These are phyloP conservation scores for Talaromyces sp. DNA, from an alignment of 2,329 filamentous ascomycete genomes.

Conservation along the genomic window DNA sequence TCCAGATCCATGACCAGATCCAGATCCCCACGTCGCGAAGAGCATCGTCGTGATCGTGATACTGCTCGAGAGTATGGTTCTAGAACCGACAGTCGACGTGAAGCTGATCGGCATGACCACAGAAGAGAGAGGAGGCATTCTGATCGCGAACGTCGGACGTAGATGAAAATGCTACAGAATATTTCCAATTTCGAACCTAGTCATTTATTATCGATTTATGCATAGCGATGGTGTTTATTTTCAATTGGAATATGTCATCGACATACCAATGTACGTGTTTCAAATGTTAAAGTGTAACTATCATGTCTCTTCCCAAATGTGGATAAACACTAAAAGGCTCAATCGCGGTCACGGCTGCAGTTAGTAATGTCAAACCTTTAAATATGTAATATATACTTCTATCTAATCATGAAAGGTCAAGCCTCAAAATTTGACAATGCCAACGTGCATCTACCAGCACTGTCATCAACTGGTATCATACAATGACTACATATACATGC, in stretches of 20 bases:
- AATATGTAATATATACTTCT: conserved; percentile 3
- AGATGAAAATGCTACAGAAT: background rate
- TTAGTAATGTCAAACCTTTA: no score
- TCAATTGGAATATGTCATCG: background rate
- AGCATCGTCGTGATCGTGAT: conserved; percentile 23
- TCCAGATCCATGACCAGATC: conserved; percentile 13
- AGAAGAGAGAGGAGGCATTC: conserved; percentile 20
- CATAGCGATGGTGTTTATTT: conserved; percentile 12
- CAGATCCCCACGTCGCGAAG: conserved; percentile 20
- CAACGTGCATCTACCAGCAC: background rate
- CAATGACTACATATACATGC: background rate
- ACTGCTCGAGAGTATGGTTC: conserved; percentile 16
- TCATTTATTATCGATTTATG: background rate
- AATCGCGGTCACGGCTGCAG: no score
- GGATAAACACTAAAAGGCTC: no score
- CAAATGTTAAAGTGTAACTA: no score
- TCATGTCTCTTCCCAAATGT: no score
- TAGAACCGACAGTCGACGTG: background rate
- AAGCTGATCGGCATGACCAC: background rate
- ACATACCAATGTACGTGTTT: background rate
- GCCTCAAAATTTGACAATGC: background rate
- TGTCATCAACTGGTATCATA: background rate
- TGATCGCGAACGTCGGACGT: conserved; percentile 9
- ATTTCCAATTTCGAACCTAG: background rate
- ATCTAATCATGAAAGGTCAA: background rate